phyloP scores from a whole-genome alignment of 2,329 filamentous ascomycete species.

The Alternaria dauci region DNA sequence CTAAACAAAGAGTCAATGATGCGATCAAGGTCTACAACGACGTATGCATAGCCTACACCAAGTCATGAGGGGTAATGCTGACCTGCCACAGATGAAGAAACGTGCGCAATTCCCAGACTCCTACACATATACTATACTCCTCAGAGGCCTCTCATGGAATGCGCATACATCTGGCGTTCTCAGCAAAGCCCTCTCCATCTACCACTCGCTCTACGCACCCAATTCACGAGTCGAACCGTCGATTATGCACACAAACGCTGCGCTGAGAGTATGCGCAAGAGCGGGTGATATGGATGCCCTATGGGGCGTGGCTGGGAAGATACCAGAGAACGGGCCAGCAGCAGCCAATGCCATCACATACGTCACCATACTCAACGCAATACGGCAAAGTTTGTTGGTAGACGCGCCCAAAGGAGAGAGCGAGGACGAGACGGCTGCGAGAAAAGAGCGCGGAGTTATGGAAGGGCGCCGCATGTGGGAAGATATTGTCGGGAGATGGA shows the following conservation, averaged over 20 bases:
- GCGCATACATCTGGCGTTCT: conserved; percentile 68
- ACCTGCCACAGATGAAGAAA: conserved; percentile 82
- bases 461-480: conserved; percentile 81
- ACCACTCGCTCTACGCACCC: conserved; percentile 74
- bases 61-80: conserved; percentile 12
- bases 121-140: conserved; percentile 83
- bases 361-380: conserved; percentile 80
- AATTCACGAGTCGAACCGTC: conserved; percentile 73
- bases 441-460: conserved; percentile 60
- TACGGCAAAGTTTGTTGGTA: conserved; percentile 57
- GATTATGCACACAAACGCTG: conserved; percentile 86
- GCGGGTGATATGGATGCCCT: conserved; percentile 80
- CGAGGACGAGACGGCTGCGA: conserved; percentile 36
- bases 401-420: conserved; percentile 38
- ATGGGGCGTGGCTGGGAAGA: conserved; percentile 76
- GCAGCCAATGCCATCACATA: conserved; percentile 78
- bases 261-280: conserved; percentile 80
- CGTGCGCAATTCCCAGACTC: conserved; percentile 80
- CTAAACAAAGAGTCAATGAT: conserved; percentile 65
- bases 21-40: conserved; percentile 91
- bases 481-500: conserved; percentile 81
- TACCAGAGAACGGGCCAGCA: conserved; percentile 69
- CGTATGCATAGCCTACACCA: conserved; percentile 54
- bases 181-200: conserved; percentile 75
- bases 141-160: conserved; percentile 75